Evolutionary conservation across 805 yeast genomes (phyloP).

Genomic region (Candida ficus): DNA sequence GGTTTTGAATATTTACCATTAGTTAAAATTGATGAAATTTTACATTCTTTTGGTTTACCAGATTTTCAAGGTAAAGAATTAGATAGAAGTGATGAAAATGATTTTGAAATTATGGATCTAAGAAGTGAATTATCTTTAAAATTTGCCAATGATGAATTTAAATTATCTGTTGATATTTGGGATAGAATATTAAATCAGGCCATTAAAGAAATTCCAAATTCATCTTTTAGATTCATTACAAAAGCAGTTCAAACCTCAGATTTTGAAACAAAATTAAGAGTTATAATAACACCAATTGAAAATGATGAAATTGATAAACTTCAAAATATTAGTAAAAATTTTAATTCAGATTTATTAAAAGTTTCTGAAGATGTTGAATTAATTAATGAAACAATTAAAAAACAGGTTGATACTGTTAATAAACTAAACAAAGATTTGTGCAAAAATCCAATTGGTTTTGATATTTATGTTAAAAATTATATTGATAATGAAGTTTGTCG

Average conservation of each 20-base stretch:
- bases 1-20: constrained; percentile 89
- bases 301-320: constrained; percentile 23
- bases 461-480: constrained; percentile 30
- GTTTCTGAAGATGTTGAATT: constrained; percentile 5
- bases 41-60: constrained; percentile 40
- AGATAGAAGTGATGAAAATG: neutral
- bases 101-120: constrained; percentile 3
- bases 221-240: constrained; percentile 34
- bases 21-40: constrained; percentile 58
- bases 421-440: constrained; percentile 18
- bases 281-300: constrained; percentile 30
- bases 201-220: constrained; percentile 25
- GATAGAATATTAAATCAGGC: constrained; percentile 38
- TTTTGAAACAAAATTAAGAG: constrained; percentile 26
- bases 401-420: constrained; percentile 18
- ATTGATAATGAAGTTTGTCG: constrained; percentile 28
- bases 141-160: constrained; percentile 67
- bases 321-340: constrained; percentile 15
- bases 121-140: constrained; percentile 21
- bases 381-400: constrained; percentile 10
- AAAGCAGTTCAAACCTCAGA: constrained; percentile 14
- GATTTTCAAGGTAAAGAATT: constrained; percentile 2
- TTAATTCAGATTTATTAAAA: constrained; percentile 8
- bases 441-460: constrained; percentile 32
- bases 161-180: constrained; percentile 50